Percentiles rank a stretch among this genome's conserved stretches.
These are phyloP conservation scores for Quercus lobata DNA, from an alignment of 331 rosid species.

Conservation along the genomic window DNA sequence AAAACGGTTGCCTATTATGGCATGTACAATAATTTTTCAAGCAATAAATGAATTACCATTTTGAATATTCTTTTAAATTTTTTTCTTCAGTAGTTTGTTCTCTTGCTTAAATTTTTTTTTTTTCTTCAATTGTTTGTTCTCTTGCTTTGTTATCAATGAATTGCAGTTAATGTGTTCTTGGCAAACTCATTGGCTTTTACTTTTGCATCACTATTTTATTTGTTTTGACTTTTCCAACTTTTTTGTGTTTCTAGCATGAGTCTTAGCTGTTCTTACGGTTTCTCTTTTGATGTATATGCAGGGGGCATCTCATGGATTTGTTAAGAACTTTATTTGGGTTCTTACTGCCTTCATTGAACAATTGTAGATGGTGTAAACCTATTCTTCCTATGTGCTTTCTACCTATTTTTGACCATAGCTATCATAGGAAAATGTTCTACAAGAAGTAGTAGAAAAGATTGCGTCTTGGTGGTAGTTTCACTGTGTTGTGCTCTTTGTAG, in stretches of 20 bases:
- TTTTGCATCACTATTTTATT: background rate
- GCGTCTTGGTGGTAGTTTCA: slow-evolving; percentile 27
- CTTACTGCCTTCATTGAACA: slow-evolving; percentile 41
- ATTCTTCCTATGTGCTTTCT: slow-evolving; percentile 30
- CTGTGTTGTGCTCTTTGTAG: slow-evolving; percentile 42
- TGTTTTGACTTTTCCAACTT: background rate
- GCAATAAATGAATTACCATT: too few species aligned
- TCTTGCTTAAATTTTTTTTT: too few species aligned
- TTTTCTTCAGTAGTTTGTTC: too few species aligned
- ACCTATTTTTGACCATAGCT: slow-evolving; percentile 11
- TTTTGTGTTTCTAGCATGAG: background rate
- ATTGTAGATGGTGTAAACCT: slow-evolving; percentile 28
- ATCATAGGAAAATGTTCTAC: slow-evolving; percentile 14
- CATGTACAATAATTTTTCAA: too few species aligned
- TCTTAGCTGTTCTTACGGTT: background rate
- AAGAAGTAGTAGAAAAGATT: slow-evolving; percentile 17
- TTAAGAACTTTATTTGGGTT: slow-evolving; percentile 33
- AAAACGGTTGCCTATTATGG: too few species aligned
- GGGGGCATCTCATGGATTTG: slow-evolving; percentile 37
- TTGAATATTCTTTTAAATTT: too few species aligned
- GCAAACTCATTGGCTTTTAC: background rate
- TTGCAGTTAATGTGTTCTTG: background rate
- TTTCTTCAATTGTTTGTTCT: too few species aligned
- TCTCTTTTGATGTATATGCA: slow-evolving; percentile 19
- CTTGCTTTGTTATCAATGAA: background rate